Evolutionary conservation across 768 basidiomycete genomes (phyloP).

Genomic region (Galerina marginata): DNA sequence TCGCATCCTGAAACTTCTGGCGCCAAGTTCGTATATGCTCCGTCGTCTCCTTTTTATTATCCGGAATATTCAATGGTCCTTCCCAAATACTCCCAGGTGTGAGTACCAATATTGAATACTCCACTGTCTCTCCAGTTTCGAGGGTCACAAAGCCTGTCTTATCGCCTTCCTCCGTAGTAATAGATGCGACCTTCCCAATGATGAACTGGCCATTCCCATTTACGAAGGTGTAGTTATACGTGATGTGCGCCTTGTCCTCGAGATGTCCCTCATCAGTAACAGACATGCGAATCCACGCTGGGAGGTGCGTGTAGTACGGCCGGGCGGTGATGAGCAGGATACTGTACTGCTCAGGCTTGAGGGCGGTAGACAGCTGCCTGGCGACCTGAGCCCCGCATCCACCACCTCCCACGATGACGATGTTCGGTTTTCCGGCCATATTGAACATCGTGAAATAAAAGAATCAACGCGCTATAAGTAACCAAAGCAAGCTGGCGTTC

Average conservation of each 20-base stretch:
- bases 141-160: conserved; percentile 46
- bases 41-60: conserved; percentile 30
- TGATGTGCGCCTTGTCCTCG: conserved; percentile 52
- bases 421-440: conserved; percentile 22
- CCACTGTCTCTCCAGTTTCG: conserved; percentile 50
- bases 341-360: conserved; percentile 52
- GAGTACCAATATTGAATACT: conserved; percentile 62
- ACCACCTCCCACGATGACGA: conserved; percentile 54
- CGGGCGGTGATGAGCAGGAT: conserved; percentile 60
- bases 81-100: conserved; percentile 63
- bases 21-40: conserved; percentile 35
- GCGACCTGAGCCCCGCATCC: conserved; percentile 52
- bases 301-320: conserved; percentile 55
- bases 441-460: conserved; percentile 6
- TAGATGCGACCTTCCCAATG: conserved; percentile 40
- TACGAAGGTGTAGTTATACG: conserved; percentile 54
- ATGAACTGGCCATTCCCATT: conserved; percentile 53
- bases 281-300: conserved; percentile 57
- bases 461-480: background rate
- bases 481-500: background rate
- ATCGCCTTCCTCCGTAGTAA: conserved; percentile 29
- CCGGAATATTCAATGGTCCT: conserved; percentile 53
- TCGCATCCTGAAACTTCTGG: conserved; percentile 39
- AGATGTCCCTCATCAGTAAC: conserved; percentile 49
- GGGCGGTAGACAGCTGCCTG: conserved; percentile 49